Evolutionary conservation across 257 asterid genomes (phyloP), one percentile per base, ranked within the genome.

Genomic region (Henckelia pumila): DNA sequence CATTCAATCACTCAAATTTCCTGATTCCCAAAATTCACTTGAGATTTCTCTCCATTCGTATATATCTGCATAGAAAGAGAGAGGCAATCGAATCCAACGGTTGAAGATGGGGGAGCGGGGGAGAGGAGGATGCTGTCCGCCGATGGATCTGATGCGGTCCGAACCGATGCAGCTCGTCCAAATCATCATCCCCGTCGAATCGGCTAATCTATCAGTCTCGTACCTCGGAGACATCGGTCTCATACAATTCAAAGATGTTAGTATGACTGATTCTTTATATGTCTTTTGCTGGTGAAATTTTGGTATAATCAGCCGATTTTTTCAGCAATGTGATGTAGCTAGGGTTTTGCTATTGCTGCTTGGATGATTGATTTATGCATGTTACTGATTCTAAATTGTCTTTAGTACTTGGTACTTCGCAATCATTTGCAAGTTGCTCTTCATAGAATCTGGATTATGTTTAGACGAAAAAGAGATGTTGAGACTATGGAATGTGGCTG

Each of bases 71-170:
- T 77, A 22, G 56, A 33, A 44, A 56, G 67, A 68, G 24, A 67
- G 61, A 62, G 76, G 79, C 50, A 77, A 73, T 73, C 64, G 17
- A 67, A 77, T 76, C 79, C 52, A 76, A 68, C 64, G 66, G 75
- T 49, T 68, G 74, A 79, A 73, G 67, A 89, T 89, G 96, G 96
- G 80, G 68, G 96, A 86, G 79, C 82, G 72, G 78, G 88, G 77
- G 71, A 80, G 88, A 33, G 87, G 79, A 65, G 82, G 98, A 78
- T 87, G 98, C 71, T 92, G 94, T 77, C 96, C 98, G 71, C 70
- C 95, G 70, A 92, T 87, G 98, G 96, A 92, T 92, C 95, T 92
- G 90, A 82, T 89, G 88, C 85, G 98, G 71, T 92, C 98, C 56
- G 96, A 92, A 83, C 69, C 92, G 84, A 92, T 92, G 98, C 98